Evolutionary conservation across 106 monocot species (phyloP).

Genomic region (Narthecium ossifragum): DNA sequence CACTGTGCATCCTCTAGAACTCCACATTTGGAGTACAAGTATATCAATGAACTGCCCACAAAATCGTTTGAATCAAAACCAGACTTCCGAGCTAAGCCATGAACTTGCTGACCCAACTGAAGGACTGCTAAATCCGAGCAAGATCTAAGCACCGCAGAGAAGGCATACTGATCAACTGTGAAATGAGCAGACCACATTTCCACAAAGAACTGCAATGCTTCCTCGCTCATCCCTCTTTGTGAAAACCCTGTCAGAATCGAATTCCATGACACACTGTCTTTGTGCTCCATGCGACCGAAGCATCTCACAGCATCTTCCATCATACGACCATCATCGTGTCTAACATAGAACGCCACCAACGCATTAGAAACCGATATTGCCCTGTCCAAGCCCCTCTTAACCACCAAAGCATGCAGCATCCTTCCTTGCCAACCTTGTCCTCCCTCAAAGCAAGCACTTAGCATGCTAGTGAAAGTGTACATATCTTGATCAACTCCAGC

Average conservation of each 20-base stretch:
- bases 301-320: conserved; percentile 55
- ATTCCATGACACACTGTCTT: conserved; percentile 71
- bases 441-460: conserved; percentile 46
- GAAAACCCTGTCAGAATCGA: conserved; percentile 63
- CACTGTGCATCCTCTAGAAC: conserved; percentile 47
- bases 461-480: conserved; percentile 60
- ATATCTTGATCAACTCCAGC: conserved; percentile 31
- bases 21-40: conserved; percentile 80
- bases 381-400: conserved; percentile 39
- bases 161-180: conserved; percentile 51
- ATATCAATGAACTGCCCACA: conserved; percentile 63
- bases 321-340: conserved; percentile 14
- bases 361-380: conserved; percentile 46
- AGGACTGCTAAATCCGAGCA: conserved; percentile 73
- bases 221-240: conserved; percentile 40
- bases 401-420: conserved; percentile 36
- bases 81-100: conserved; percentile 32
- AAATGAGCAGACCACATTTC: conserved; percentile 29
- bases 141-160: conserved; percentile 53
- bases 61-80: conserved; percentile 56
- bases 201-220: conserved; percentile 61
- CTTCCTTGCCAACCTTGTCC: conserved; percentile 26
- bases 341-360: conserved; percentile 57
- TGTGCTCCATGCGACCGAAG: conserved; percentile 42
- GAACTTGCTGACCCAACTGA: conserved; percentile 53